phyloP scores from a whole-genome alignment of 805 yeast genomes.

The Starmerella ratchasimensis region DNA sequence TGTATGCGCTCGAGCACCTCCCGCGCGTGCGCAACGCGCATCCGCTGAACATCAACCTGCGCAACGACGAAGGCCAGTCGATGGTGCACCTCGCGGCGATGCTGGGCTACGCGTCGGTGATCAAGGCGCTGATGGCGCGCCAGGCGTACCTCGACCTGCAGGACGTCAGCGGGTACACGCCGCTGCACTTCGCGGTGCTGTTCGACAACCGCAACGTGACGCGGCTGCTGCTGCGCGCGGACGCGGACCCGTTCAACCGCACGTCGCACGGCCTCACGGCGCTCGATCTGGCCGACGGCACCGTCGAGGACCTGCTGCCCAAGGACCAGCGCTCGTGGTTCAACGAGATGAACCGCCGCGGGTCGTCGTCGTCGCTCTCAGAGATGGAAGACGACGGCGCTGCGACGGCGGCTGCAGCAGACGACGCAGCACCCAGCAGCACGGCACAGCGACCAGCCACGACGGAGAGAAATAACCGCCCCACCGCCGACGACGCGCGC shows the following conservation, averaged over 20 bases:
- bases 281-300: slow-evolving; percentile 26
- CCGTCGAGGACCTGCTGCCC: slow-evolving; percentile 21
- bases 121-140: slow-evolving; percentile 46
- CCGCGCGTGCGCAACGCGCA: slow-evolving; percentile 24
- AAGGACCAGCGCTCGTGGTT: slow-evolving; percentile 20
- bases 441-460: no score
- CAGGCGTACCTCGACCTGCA: slow-evolving; percentile 46
- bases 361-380: slow-evolving; percentile 20
- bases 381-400: no score
- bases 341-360: slow-evolving; percentile 17
- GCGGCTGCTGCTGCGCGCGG: slow-evolving; percentile 17
- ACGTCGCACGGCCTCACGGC: slow-evolving; percentile 25
- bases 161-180: slow-evolving; percentile 74
- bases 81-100: slow-evolving; percentile 74
- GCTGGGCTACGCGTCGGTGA: slow-evolving; percentile 53
- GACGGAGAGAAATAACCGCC: no score
- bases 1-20: slow-evolving; percentile 21
- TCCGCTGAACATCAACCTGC: slow-evolving; percentile 62
- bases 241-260: slow-evolving; percentile 24
- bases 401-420: no score
- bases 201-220: slow-evolving; percentile 49
- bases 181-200: slow-evolving; percentile 75
- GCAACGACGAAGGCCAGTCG: slow-evolving; percentile 75
- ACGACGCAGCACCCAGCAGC: no score
- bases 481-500: no score